Conservation (phyloP, 73 alveolate species). For the Halteria grandinella region DNA sequence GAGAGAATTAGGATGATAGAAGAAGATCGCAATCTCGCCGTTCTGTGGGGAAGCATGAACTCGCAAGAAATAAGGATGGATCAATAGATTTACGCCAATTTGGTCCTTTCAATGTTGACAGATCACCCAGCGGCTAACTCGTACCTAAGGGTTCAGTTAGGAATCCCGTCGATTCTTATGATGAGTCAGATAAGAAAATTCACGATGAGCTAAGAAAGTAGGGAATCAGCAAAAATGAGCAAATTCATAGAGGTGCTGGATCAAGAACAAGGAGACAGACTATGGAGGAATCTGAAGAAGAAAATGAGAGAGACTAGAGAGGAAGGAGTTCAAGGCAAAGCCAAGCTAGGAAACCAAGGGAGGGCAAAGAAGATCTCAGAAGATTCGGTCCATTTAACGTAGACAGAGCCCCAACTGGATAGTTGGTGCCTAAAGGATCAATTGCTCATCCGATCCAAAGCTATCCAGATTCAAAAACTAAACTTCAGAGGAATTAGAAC, state of each 20-base stretch:
- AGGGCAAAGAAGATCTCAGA: not conserved
- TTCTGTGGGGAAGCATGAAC: too few relatives aligned
- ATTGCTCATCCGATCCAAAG: too few relatives aligned
- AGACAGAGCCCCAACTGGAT: constrained; percentile 48
- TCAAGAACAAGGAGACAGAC: too few relatives aligned
- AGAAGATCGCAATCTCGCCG: not conserved
- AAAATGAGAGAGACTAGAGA: too few relatives aligned
- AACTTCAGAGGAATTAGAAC: not conserved
- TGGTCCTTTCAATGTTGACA: constrained; percentile 41
- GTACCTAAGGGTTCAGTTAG: constrained; percentile 29
- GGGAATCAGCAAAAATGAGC: too few relatives aligned
- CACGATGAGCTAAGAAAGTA: too few relatives aligned
- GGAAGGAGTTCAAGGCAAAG: too few relatives aligned
- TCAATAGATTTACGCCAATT: not conserved
- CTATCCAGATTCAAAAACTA: constrained; percentile 30
- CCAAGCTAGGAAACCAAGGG: not conserved
- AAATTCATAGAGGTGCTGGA: too few relatives aligned
- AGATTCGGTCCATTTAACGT: constrained; percentile 31
- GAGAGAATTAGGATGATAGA: constrained; percentile 5
- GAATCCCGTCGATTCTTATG: constrained; percentile 14
- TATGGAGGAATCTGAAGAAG: too few relatives aligned
- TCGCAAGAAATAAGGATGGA: not conserved
- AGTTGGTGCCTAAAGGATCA: too few relatives aligned
- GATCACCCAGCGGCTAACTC: constrained; percentile 36
- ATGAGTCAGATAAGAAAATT: too few relatives aligned